Evolutionary conservation across 2,329 filamentous ascomycete genomes (phyloP).

Genomic region (Pyricularia sp.): DNA sequence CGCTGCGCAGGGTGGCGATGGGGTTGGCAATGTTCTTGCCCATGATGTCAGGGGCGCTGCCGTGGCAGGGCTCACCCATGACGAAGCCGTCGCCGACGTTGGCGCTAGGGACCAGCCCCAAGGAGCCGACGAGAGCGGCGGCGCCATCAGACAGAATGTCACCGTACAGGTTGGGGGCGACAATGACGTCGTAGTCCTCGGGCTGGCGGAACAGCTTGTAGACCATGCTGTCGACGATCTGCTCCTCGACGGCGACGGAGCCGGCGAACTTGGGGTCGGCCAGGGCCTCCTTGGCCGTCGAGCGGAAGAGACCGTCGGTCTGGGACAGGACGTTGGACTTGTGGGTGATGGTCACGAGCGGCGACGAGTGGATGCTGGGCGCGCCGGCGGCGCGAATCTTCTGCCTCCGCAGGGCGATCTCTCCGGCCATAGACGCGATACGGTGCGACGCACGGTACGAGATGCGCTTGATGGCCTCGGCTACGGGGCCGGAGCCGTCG

Average conservation of each 20-base stretch:
- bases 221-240: constrained; percentile 98
- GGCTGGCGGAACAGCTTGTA: constrained; percentile 99
- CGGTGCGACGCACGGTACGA: constrained; percentile 70
- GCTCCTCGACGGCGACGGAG: constrained; percentile 66
- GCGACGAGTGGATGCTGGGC: constrained; percentile 48
- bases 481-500: constrained; percentile 62
- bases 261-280: constrained; percentile 46
- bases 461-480: constrained; percentile 96
- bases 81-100: constrained; percentile 92
- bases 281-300: constrained; percentile 62
- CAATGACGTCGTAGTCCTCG: constrained; percentile 90
- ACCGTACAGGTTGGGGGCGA: constrained; percentile 93
- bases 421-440: constrained; percentile 86
- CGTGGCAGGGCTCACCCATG: constrained; percentile 97
- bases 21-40: constrained; percentile 89
- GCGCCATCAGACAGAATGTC: constrained; percentile 94
- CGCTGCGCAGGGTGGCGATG: constrained; percentile 83
- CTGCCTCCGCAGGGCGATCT: constrained; percentile 81
- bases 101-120: constrained; percentile 86
- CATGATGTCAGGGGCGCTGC: constrained; percentile 89
- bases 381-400: constrained; percentile 53
- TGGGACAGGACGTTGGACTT: constrained; percentile 96
- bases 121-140: constrained; percentile 79
- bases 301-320: constrained; percentile 90
- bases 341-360: constrained; percentile 91